Evolutionary conservation across 768 basidiomycete genomes (phyloP), one percentile per base, ranked within the genome.

Genomic region (Nevesoporus exiguus): DNA sequence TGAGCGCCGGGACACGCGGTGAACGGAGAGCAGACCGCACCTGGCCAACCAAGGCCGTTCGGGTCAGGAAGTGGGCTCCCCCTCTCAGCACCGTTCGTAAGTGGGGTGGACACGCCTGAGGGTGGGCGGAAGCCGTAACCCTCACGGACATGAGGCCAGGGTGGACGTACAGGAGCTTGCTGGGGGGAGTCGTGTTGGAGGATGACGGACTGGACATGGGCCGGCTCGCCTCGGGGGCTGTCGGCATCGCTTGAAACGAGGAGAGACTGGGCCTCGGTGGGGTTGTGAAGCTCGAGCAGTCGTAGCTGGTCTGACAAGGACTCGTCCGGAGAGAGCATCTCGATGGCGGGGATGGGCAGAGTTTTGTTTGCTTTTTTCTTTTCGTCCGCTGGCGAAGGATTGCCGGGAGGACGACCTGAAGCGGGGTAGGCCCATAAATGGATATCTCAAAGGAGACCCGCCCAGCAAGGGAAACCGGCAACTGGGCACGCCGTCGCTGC

Each of bases 11-110:
- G 54, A 51, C 10, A 43, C 11, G 48, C 31, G 29, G 43, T 30
- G 59, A 29, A 33, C 27, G 45, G 46, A 53, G 33, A 58, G 49
- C 46, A 47, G 54, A 45, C 67, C 77, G 58, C 62, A 88, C 93
- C 93, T 70, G 94, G 94, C 93, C 94, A 96, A 7, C 93, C 94
- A 9, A 97, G 80, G 50, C 94, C 94, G 64, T 93, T 80, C 47
- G 80, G 71, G 71, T 76, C 76, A 43, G 76, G 72, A 44, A 77
- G 62, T 59, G 77, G 71, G 66, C 70, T 71, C 27, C 47, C 60
- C 7, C 59, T 55, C 47, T 66, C 64, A 48, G 54, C 42, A 44
- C 24, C 60, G 55, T 67, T 67, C 6, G 68, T 72, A 19, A 77
- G 73, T 43, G 88, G 90, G 10, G 86, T 88, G 40, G 81, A 79